Conservation (phyloP, 352 stramenopile genomes). For the Phytopythium litorale region DNA sequence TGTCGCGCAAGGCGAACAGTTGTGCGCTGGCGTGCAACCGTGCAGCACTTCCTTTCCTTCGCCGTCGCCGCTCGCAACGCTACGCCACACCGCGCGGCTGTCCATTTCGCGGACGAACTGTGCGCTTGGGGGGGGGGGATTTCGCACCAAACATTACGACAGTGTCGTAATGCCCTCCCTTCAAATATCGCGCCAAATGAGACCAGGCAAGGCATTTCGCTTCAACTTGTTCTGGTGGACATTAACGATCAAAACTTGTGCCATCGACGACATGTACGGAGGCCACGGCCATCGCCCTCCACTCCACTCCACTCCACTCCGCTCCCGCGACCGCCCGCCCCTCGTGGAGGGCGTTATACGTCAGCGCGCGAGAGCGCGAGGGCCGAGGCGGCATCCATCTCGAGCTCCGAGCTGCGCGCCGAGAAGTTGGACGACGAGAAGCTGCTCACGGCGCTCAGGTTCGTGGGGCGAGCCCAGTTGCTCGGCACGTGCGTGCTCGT, state of each 20-base stretch:
- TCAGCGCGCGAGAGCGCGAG: slow-evolving; percentile 29
- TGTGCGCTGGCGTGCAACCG: neutral
- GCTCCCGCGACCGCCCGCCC: neutral
- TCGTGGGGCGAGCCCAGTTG: slow-evolving; percentile 54
- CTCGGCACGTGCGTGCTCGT: slow-evolving; percentile 34
- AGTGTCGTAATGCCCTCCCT: neutral
- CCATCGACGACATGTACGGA: too few relatives aligned
- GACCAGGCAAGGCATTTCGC: neutral
- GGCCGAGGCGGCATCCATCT: slow-evolving; percentile 17
- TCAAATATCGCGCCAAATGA: neutral
- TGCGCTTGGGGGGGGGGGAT: too few relatives aligned
- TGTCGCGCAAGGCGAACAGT: neutral
- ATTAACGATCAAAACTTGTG: neutral
- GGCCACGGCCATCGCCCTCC: too few relatives aligned
- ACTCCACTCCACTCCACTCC: neutral
- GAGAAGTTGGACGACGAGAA: slow-evolving; percentile 40
- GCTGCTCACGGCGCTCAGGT: slow-evolving; percentile 35
- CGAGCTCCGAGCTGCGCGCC: slow-evolving; percentile 29
- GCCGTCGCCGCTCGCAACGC: too few relatives aligned
- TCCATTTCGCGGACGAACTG: neutral
- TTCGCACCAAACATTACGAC: neutral
- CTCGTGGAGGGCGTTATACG: slow-evolving; percentile 12
- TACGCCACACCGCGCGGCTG: neutral
- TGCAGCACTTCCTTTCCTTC: neutral
- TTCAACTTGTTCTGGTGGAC: neutral